These are phyloP conservation scores for Lodderomyces margitis DNA, from an alignment of 1,139 yeast species.

Conservation along the genomic window DNA sequence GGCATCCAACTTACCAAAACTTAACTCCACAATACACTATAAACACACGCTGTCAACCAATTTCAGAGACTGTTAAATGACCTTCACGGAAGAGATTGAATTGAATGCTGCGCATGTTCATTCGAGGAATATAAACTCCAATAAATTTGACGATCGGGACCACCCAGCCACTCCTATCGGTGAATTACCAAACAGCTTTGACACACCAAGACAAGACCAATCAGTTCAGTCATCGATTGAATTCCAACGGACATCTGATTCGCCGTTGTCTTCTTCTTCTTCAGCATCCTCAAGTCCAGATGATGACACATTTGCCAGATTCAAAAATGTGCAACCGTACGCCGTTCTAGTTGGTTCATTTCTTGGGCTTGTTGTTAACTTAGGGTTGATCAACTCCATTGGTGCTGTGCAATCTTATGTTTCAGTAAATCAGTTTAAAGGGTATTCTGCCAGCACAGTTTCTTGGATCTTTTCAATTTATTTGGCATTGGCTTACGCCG, in stretches of 20 bases:
- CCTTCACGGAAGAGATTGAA: background rate
- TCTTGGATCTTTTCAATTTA: slow-evolving; percentile 72
- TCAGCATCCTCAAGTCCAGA: background rate
- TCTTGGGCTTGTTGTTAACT: slow-evolving; percentile 53
- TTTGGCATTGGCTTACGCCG: slow-evolving; percentile 53
- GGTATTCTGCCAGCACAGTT: slow-evolving; percentile 43
- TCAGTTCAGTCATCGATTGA: background rate
- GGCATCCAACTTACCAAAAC: too few species aligned
- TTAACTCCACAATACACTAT: too few species aligned
- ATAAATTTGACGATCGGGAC: background rate
- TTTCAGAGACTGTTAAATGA: too few species aligned
- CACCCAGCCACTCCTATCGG: background rate
- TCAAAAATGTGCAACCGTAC: slow-evolving; percentile 41
- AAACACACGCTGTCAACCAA: too few species aligned
- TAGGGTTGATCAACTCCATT: slow-evolving; percentile 61
- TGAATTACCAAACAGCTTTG: background rate
- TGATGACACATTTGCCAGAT: background rate
- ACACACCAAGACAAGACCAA: background rate
- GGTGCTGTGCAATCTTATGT: slow-evolving; percentile 67
- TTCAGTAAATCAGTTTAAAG: slow-evolving; percentile 48
- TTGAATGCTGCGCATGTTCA: background rate
- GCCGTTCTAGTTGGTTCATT: slow-evolving; percentile 63
- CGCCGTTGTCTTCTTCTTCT: background rate
- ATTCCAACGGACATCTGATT: background rate
- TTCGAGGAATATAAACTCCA: background rate